These are phyloP conservation scores for Globisporangium apiculatum DNA, from an alignment of 352 stramenopile species.

Conservation along the genomic window DNA sequence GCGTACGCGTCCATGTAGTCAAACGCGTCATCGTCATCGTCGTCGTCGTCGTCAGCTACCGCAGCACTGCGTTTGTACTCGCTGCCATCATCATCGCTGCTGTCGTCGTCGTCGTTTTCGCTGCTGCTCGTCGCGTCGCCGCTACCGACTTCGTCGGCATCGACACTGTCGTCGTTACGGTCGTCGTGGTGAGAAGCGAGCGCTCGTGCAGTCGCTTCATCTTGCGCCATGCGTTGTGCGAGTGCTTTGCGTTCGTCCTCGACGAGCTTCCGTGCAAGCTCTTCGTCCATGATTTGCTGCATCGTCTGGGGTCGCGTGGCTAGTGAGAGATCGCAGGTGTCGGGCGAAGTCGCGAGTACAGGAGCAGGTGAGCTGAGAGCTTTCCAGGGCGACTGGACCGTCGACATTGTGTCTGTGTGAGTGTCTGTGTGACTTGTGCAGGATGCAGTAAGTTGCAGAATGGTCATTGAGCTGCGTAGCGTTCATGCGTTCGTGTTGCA, in stretches of 20 bases:
- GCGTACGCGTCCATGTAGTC: constrained; percentile 14
- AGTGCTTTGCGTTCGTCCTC: constrained; percentile 18
- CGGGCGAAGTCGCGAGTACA: too few relatives aligned
- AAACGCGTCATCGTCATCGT: constrained; percentile 17
- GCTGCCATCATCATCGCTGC: too few relatives aligned
- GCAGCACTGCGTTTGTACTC: not conserved
- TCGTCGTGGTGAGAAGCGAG: constrained; percentile 7
- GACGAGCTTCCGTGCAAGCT: constrained; percentile 36
- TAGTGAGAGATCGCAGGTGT: too few relatives aligned
- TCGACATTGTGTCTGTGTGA: too few relatives aligned
- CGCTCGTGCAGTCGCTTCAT: constrained; percentile 6
- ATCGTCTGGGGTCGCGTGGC: constrained; percentile 20
- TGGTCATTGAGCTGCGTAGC: too few relatives aligned
- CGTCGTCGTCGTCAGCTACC: not conserved
- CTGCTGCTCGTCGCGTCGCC: too few relatives aligned
- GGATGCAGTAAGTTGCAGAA: too few relatives aligned
- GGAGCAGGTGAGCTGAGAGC: too few relatives aligned
- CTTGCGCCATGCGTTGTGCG: not conserved
- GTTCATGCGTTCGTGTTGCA: too few relatives aligned
- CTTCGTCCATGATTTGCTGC: constrained; percentile 66
- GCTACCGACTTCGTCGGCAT: constrained; percentile 3
- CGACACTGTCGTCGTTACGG: constrained; percentile 2
- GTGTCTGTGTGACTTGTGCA: too few relatives aligned
- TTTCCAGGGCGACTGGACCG: too few relatives aligned
- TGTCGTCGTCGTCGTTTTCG: too few relatives aligned